Evolutionary conservation across 2,329 filamentous ascomycete genomes (phyloP).

Genomic region (Xylariaceae sp.): DNA sequence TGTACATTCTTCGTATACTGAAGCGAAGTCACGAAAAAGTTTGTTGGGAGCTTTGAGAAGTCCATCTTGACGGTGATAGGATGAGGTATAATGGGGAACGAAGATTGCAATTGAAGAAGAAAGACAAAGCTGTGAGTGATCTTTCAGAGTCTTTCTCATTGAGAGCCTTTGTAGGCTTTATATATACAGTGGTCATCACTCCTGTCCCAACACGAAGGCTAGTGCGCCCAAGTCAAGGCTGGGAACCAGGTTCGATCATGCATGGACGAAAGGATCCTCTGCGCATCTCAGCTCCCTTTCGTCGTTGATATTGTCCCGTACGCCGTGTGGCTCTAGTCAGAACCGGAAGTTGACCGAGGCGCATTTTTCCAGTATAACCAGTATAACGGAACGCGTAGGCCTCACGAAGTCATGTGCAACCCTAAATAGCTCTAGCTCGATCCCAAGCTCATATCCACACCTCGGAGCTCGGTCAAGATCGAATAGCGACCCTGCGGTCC

Average conservation of each 20-base stretch:
- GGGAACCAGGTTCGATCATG: too few relatives aligned
- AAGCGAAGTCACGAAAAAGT: conserved; percentile 33
- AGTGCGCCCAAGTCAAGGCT: neutral
- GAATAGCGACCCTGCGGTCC: too few relatives aligned
- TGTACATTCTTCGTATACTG: conserved; percentile 46
- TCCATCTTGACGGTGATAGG: conserved; percentile 10
- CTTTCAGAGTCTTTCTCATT: neutral
- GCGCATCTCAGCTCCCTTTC: neutral
- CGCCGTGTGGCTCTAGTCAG: neutral
- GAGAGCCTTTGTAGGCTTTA: neutral
- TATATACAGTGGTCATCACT: neutral
- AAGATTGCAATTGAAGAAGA: neutral
- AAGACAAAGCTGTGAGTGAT: neutral
- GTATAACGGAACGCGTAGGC: conserved; percentile 1
- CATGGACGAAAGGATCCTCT: too few relatives aligned
- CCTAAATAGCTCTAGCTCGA: neutral
- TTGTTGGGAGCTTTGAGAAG: conserved; percentile 30
- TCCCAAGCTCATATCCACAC: conserved; percentile 1
- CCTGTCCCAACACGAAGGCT: neutral
- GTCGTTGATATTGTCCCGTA: conserved; percentile 2
- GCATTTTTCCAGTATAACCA: neutral
- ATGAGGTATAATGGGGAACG: neutral
- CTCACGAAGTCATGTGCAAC: conserved; percentile 9
- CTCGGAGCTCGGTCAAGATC: conserved; percentile 9
- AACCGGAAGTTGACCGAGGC: too few relatives aligned